Base-by-base conservation (phyloP, 371 early-diverging fungal species). In the Thermomucor indicae-seudaticae region DNA sequence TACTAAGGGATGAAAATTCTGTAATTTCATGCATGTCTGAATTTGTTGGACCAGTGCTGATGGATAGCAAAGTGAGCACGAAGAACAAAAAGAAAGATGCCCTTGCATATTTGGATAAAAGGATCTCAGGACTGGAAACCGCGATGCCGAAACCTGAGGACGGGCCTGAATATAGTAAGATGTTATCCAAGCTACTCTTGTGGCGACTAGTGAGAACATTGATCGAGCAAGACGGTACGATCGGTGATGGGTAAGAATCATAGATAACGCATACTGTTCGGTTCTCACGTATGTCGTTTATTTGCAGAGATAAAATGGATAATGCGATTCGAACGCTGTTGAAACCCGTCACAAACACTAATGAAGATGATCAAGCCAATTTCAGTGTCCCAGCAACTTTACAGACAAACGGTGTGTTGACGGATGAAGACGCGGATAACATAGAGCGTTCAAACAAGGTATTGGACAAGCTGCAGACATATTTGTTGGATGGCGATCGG, bases 401-500 rank as follows among this genome's bases (percentile, higher is more conserved):
- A 6, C 67, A 55, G 30, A 42, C 47, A 22, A 48, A 31, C 25
- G 14, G 16, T 20, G 24, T 27, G 3, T n/a, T 28, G n/a, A 34
- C 17, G 2, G 47, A 51, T 28, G 55, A 45, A 46, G 10, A 44
- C 51, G 31, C 55, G 43, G 35, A 53, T 52, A 50, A 47, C 29
- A 25, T 37, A 10, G 68, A 70, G 22, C 44, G 53, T 35, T 57
- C 67, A 4, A 53, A 75, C 19, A 57, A 57, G 17, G 51, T 73
- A 19, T 28, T 84, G 24, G 71, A 67, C 17, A 76, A 70, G 30
- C 64, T 95, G 6, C 84, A 90, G 57, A 59, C 68, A 0, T 53
- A 77, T 20, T 77, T 96, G 30, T 62, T 91, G 30, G 62, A 73
- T 11, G 94, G 95, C 3, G 84, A 92, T 55, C 85, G 90, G 12